Evolutionary conservation across 2,329 filamentous ascomycete species (phyloP), one percentile per base, ranked within the genome.

Genomic region (Geosmithia putterillii): DNA sequence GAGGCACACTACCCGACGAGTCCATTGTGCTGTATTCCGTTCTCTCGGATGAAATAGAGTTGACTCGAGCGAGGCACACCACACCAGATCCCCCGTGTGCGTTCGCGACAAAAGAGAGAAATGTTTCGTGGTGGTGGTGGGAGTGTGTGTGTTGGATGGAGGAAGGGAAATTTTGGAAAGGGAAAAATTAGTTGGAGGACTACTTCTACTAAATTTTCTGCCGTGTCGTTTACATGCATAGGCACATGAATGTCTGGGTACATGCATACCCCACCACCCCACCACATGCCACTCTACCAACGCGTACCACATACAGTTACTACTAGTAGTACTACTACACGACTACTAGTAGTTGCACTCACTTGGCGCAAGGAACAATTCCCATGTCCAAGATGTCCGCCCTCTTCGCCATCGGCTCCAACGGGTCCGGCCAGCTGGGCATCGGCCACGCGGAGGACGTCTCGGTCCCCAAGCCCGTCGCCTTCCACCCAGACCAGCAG

Each of bases 391-490:
- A n/a, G 18, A 62, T 78, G 71, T 58, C 67, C n/a, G 60, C 63
- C 2, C 57, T 86, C 17, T 85, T 81, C 52, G 74, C 83, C 2
- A 69, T 88, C 40, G 84, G 84, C 25, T 89, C 85, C 4, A 89
- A 89, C 53, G 80, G 83, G 38, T 86, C 79, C 1, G 81, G 82
- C 28, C 84, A 89, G 56, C 69, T 89, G 9, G 83, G 81, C 36
- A 73, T 87, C 45, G 76, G 76, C 18, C 83, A 87, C 58, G 70
- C 67, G 47, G 77, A 86, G 56, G 83, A 88, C 53, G 76, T 85
- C 40, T 81, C 80, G 1, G 66, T 75, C 0, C 81, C 83, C 2
- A 76, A 80, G 48, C 67, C 64, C 48, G 79, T 76, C 48, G 52
- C 73, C n/a, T 83, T 86, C 57, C 56, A 65, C 6, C 59, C 65